Evolutionary conservation across 1,139 yeast species (phyloP), one percentile per base, ranked within the genome.

Genomic region (Sugiyamaella castrensis): DNA sequence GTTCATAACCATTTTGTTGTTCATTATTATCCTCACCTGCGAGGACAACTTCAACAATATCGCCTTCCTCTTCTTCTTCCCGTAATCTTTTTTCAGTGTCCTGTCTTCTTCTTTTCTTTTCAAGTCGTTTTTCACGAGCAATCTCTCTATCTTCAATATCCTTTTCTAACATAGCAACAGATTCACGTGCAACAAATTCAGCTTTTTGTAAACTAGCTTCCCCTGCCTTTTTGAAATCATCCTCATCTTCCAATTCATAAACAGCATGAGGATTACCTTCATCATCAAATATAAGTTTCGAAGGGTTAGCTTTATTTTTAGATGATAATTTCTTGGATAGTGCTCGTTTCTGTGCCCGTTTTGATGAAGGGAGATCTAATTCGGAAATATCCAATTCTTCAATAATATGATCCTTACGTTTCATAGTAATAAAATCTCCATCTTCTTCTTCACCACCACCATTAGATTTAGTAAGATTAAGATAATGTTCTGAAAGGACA

Each of bases 251-350:
- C 53, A 92, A 75, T 68, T 92, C 98, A 63, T 92, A 92, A 11
- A 91, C 74, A 11, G 95, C 87, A 68, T 91, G 98, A 0, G 98
- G 83, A 8, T 75, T 61, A 37, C 99, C 99, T 2, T 92, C 97
- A 56, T 92, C 98, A 64, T 92, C 99, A 65, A 92, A 92, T 49
- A 79, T 76, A 59, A 92, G 69, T 66, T 88, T 92, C 30, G 87
- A 80, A 13, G 96, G 84, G 53, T 80, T 79, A 8, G 66, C 67
- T 8, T 89, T 86, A 53, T 78, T 79, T 19, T 76, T 69, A 31
- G 80, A 69, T n/a, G 81, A 64, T 11, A 82, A 81, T 66, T 91
- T 92, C 71, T 85, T 89, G 8, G 96, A 87, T 44, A 89, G 74
- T 0, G 98, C 97, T 57, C 80, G 83, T 74, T 88, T 92, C 41